phyloP scores from a whole-genome alignment of 2,329 filamentous ascomycete species.

The Trichoderma citrinoviride region DNA sequence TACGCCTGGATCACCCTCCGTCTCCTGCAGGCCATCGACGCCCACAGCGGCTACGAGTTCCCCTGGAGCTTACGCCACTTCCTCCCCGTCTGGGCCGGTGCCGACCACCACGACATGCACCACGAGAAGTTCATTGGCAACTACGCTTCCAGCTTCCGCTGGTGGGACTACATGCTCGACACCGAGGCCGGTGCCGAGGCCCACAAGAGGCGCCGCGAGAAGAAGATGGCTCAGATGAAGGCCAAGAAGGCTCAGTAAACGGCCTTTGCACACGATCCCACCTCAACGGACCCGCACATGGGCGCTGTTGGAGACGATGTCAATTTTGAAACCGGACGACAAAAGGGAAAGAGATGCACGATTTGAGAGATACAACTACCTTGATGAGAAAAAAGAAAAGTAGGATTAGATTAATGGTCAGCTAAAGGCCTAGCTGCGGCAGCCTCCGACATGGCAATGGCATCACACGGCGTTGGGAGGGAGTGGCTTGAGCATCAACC shows the following conservation, averaged over 20 bases:
- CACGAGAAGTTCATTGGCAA: constrained; percentile 99
- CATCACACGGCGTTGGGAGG: constrained; percentile 22
- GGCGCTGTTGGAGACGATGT: background rate
- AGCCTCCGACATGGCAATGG: constrained; percentile 19
- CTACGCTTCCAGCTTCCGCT: constrained; percentile 96
- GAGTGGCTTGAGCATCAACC: constrained; percentile 19
- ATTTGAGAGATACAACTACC: constrained; percentile 1
- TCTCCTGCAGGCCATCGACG: constrained; percentile 95
- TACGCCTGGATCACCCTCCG: constrained; percentile 93
- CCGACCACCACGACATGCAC: constrained; percentile 93
- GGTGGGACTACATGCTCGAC: constrained; percentile 95
- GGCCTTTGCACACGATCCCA: background rate
- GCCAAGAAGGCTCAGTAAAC: constrained; percentile 65
- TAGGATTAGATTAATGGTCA: constrained; percentile 21
- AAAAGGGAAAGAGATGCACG: background rate
- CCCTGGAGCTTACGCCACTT: constrained; percentile 95
- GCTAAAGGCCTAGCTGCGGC: constrained; percentile 17
- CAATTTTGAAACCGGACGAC: background rate
- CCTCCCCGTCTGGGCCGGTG: constrained; percentile 96
- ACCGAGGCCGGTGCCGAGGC: constrained; percentile 91
- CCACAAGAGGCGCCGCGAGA: constrained; percentile 76
- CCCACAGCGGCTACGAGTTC: constrained; percentile 97
- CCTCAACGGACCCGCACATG: background rate
- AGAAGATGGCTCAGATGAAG: constrained; percentile 63
- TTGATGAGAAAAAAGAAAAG: background rate